Evolutionary conservation across 495 filamentous ascomycete genomes (phyloP), one percentile per base, ranked within the genome.

Genomic region (Aspergillus indologenus): DNA sequence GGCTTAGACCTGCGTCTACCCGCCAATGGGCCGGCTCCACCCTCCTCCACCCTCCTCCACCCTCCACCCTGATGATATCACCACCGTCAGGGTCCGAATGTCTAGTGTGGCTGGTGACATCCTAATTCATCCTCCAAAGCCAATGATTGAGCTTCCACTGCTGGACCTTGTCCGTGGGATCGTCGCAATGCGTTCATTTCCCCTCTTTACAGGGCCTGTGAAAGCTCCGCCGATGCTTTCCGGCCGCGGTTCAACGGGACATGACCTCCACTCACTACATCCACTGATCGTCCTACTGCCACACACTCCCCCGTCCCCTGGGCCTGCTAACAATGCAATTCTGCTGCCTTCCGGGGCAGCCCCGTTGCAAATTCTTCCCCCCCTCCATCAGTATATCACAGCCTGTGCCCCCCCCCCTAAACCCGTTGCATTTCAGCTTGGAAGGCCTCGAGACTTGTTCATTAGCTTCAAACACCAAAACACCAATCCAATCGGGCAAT

Each of bases 301-400:
- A 56, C 17, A 47, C 52, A 9, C 26, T 40, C 26, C 15, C 51
- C 51, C 21, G 45, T 49, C 57, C 49, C 61, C 23, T 44, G 54
- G 62, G 52, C n/a, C 62, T 52, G 52, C 15, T 26, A 57, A 59
- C 56, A 57, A 57, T 59, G 57, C 48, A 58, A 66, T 66, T 66
- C 23, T 58, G 61, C 59, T 64, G 61, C 64, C 64, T 67, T 54
- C 52, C 23, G 46, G 51, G 11, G 29, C 45, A 31, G 20, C 11
- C 54, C 23, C 29, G 58, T 18, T 50, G 43, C 43, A 53, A 54
- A 57, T 40, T 48, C 29, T 57, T 53, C 50, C 53, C n/a, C 40
- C 53, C 53, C 19, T 24, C 23, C 45, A 21, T 15, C 55, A 51
- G 45, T 48, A 54, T 43, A 50, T 42, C 26, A 20, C 14, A 9